Conservation (phyloP, 192 early-diverging fungal genomes). For the Entomortierella chlamydospora region DNA sequence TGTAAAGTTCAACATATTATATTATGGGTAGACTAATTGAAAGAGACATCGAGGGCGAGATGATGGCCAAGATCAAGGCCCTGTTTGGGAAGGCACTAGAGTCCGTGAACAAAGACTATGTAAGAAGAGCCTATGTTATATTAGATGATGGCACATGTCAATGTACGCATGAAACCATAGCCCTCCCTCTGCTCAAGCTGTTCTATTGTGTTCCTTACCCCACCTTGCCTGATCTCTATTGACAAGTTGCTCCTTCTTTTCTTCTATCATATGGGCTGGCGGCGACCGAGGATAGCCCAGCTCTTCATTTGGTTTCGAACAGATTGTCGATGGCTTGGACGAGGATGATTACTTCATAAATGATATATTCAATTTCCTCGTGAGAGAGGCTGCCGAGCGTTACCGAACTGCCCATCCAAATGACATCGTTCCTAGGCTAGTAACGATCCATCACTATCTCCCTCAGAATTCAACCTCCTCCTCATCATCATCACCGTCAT, state of each 20-base stretch:
- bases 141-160: too few relatives aligned
- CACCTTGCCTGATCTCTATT: too few relatives aligned
- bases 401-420: slow-evolving; percentile 5
- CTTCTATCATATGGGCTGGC: background rate
- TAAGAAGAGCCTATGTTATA: background rate
- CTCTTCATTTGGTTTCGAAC: slow-evolving; percentile 15
- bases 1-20: background rate
- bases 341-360: slow-evolving; percentile 9
- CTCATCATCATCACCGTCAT: background rate
- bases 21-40: slow-evolving; percentile 11
- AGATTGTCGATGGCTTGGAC: slow-evolving; percentile 13
- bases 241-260: background rate
- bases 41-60: slow-evolving; percentile 11
- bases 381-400: slow-evolving; percentile 11
- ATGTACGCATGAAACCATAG: too few relatives aligned
- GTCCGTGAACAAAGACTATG: slow-evolving; percentile 20
- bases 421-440: background rate
- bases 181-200: background rate
- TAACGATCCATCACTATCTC: slow-evolving; percentile 4
- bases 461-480: background rate
- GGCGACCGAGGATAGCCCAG: slow-evolving; percentile 15
- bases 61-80: slow-evolving; percentile 13
- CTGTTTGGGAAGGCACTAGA: slow-evolving; percentile 12
- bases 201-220: slow-evolving; percentile 1
- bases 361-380: slow-evolving; percentile 13